Evolutionary conservation across 768 basidiomycete genomes (phyloP).

Genomic region (Macrolepiota dolichaula): DNA sequence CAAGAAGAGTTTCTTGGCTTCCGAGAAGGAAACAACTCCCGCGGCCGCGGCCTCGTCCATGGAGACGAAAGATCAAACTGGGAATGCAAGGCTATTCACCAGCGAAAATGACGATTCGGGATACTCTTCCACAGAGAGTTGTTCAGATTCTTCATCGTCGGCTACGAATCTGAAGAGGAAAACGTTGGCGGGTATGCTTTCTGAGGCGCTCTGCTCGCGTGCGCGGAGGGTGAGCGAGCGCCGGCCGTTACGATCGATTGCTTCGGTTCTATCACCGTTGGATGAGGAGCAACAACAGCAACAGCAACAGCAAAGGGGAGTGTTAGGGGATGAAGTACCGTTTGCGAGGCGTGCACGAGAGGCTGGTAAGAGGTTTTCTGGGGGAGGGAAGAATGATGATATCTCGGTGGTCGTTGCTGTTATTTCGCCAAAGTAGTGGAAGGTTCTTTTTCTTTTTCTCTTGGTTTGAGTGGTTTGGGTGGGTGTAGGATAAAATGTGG

Average conservation of each 20-base stretch:
- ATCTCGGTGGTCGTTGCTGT: constrained; percentile 38
- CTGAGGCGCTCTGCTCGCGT: constrained; percentile 78
- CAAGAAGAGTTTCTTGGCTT: constrained; percentile 22
- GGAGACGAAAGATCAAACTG: too few species aligned
- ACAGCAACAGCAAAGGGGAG: too few species aligned
- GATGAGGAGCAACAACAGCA: neutral
- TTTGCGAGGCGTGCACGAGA: constrained; percentile 81
- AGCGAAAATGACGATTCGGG: neutral
- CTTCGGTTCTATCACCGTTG: neutral
- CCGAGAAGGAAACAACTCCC: neutral
- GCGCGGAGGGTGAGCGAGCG: constrained; percentile 68
- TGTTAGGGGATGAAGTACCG: constrained; percentile 62
- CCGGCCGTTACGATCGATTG: constrained; percentile 14
- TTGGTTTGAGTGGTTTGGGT: neutral
- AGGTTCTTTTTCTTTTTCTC: neutral
- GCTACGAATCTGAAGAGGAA: constrained; percentile 34
- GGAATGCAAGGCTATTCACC: too few species aligned
- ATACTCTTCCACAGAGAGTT: constrained; percentile 1
- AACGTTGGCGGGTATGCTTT: constrained; percentile 66
- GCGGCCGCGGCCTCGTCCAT: too few species aligned
- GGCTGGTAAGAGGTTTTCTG: constrained; percentile 65
- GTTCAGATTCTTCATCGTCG: neutral
- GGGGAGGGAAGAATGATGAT: constrained; percentile 85
- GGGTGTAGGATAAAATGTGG: neutral
- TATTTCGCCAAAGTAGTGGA: constrained; percentile 21